phyloP scores from a whole-genome alignment of 2,329 filamentous ascomycete species.

The Polytolypa hystricis region DNA sequence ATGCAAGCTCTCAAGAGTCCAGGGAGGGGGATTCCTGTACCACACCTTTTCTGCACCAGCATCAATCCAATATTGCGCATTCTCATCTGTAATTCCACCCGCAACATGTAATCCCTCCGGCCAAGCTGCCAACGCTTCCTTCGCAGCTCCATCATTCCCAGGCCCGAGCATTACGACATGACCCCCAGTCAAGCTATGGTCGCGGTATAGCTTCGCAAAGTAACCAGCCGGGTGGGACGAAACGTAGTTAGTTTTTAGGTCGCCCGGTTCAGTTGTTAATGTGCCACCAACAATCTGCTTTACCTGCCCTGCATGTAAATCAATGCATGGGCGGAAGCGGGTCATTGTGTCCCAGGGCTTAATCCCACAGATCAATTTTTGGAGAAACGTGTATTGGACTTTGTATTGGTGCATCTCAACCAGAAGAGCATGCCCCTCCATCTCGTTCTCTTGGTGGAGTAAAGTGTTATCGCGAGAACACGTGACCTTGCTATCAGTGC shows the following conservation, averaged over 20 bases:
- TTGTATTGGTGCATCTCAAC: too few relatives aligned
- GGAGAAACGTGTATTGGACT: too few relatives aligned
- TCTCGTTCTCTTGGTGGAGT: too few relatives aligned
- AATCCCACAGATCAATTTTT: too few relatives aligned
- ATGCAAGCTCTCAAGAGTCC: too few relatives aligned
- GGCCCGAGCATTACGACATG: slow-evolving; percentile 96
- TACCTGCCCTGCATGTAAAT: slow-evolving; percentile 91
- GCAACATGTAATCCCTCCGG: slow-evolving; percentile 73
- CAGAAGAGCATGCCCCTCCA: too few relatives aligned
- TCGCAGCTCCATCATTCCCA: slow-evolving; percentile 70
- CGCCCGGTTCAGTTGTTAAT: slow-evolving; percentile 53
- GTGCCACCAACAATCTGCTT: slow-evolving; percentile 98
- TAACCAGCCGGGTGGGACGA: slow-evolving; percentile 71
- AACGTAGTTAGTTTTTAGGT: slow-evolving; percentile 84
- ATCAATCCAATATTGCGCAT: slow-evolving; percentile 77
- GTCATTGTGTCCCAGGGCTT: slow-evolving; percentile 74
- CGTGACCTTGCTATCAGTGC: too few relatives aligned
- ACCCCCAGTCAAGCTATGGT: slow-evolving; percentile 61
- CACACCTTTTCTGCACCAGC: slow-evolving; percentile 79
- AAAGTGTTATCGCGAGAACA: too few relatives aligned
- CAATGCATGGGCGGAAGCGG: slow-evolving; percentile 88
- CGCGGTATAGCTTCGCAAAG: slow-evolving; percentile 71
- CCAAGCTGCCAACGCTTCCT: slow-evolving; percentile 68
- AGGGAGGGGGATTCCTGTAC: neutral
- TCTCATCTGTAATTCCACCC: slow-evolving; percentile 80